Base-by-base conservation (phyloP, 768 basidiomycete species). In the Phaeolepiota aurea region DNA sequence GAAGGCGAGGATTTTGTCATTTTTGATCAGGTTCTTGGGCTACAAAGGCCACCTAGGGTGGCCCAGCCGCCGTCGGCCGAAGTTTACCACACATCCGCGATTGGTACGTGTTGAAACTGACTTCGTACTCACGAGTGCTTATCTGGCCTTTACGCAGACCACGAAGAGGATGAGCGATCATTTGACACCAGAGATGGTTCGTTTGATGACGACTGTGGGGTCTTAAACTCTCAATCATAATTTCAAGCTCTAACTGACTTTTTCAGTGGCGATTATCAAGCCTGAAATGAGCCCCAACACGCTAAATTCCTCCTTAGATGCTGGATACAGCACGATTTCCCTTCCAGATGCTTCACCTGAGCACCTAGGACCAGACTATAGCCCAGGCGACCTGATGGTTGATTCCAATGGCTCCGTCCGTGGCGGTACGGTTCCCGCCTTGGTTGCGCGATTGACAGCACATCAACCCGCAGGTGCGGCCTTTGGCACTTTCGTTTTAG, bases 381-480 rank as follows among this genome's bases (percentile, higher is more conserved):
- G 69, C 41, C 77, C 79, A 32, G 71, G 71, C 5, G 92, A 97
- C 44, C 84, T 98, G 47, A 61, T 86, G 34, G 82, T 94, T 50
- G 87, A 91, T 48, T 74, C 82, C 5, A 89, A 96, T 53, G 82
- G 84, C 19, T 71, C 76, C 34, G 82, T 98, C 40, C 76, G 83
- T 32, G 96, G 86, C 20, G 96, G 92, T 3, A 91, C 92, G 0
- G 71, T 93, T 1, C 64, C 76, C n/a, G 90, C 91, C 2, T 66
- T 98, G 9, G 82, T 97, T 1, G 91, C 92, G 54, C 79, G 88
- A 7, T 65, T 98, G 37, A 97, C 96, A 2, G 80, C 86, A 13
- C 94, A 99, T 54, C 89, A 93, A 47, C 77, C 81, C 51, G 78
- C 79, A 40, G 87, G 91, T 89, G 48, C 53, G 80, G 56, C n/a